These are phyloP conservation scores for Priceomyces carsonii DNA, from an alignment of 805 yeast genomes.

Conservation along the genomic window DNA sequence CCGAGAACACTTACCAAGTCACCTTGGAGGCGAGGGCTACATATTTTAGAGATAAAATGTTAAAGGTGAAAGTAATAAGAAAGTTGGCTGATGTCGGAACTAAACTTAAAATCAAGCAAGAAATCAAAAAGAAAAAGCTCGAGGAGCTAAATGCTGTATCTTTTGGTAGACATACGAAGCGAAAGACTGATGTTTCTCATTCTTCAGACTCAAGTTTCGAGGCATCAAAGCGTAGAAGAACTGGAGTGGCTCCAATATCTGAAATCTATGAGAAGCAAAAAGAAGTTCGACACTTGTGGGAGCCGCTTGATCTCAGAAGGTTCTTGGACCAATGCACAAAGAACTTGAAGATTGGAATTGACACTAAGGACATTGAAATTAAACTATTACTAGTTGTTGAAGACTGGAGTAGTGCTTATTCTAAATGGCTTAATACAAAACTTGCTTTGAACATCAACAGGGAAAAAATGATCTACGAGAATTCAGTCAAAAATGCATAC, in stretches of 20 bases:
- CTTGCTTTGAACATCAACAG: slow-evolving; percentile 36
- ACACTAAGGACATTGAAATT: slow-evolving; percentile 21
- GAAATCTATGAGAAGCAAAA: slow-evolving; percentile 27
- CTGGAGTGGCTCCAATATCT: slow-evolving; percentile 10
- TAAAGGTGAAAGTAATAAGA: slow-evolving; percentile 31
- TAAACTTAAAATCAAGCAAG: slow-evolving; percentile 21
- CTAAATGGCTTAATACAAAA: slow-evolving; percentile 52
- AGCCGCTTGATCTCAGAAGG: slow-evolving; percentile 40
- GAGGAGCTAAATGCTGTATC: slow-evolving; percentile 28
- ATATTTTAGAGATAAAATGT: slow-evolving; percentile 24
- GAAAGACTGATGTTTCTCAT: slow-evolving; percentile 15
- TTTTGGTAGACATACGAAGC: slow-evolving; percentile 19
- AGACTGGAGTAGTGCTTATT: slow-evolving; percentile 48
- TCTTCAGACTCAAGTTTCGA: slow-evolving; percentile 4
- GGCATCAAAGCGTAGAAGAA: slow-evolving; percentile 12
- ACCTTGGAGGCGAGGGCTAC: slow-evolving; percentile 49
- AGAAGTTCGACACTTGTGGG: slow-evolving; percentile 47
- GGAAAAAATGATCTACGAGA: slow-evolving; percentile 26
- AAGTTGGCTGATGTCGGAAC: slow-evolving; percentile 30
- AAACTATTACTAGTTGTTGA: slow-evolving; percentile 45
- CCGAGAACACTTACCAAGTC: slow-evolving; percentile 51
- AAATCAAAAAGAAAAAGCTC: slow-evolving; percentile 30
- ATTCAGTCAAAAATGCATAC: slow-evolving; percentile 22
- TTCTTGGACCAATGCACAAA: slow-evolving; percentile 31
- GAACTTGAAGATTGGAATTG: slow-evolving; percentile 23